Conservation (phyloP, 140 eudicot species). For the Cichorium intybus region DNA sequence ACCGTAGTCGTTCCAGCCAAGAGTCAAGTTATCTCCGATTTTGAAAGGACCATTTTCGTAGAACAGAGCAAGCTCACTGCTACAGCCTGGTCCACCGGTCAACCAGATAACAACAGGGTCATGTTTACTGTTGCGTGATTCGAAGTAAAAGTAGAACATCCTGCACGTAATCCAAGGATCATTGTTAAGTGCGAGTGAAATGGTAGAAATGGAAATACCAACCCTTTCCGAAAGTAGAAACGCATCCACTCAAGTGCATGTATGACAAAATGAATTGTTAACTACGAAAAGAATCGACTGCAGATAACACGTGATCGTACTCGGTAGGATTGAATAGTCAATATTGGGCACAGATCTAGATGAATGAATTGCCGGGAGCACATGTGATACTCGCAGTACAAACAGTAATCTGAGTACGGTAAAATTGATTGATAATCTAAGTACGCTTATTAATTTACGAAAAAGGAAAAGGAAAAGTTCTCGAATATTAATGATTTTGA, state of each 20-base stretch:
- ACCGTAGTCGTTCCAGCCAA: slow-evolving; percentile 88
- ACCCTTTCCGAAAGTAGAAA: slow-evolving; percentile 20
- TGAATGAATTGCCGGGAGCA: no score
- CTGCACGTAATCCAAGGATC: slow-evolving; percentile 33
- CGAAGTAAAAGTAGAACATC: slow-evolving; percentile 93
- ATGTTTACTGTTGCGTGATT: slow-evolving; percentile 65
- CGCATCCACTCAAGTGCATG: background rate
- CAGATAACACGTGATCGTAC: background rate
- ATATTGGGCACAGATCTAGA: no score
- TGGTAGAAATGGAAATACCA: background rate
- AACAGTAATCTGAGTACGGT: no score
- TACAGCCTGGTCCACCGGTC: slow-evolving; percentile 98
- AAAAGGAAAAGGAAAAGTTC: background rate
- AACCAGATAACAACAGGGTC: slow-evolving; percentile 97
- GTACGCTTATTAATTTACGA: background rate
- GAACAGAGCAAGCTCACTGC: slow-evolving; percentile 98
- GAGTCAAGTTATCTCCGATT: slow-evolving; percentile 77
- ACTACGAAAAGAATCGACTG: background rate
- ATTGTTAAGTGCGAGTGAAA: slow-evolving; percentile 5
- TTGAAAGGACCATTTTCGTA: slow-evolving; percentile 93
- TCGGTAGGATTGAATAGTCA: no score
- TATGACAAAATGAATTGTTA: background rate
- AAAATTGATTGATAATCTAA: no score
- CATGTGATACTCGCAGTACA: no score
- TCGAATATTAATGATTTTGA: background rate